phyloP scores from a whole-genome alignment of 192 early-diverging fungal genomes.

The Backusella sp. region DNA sequence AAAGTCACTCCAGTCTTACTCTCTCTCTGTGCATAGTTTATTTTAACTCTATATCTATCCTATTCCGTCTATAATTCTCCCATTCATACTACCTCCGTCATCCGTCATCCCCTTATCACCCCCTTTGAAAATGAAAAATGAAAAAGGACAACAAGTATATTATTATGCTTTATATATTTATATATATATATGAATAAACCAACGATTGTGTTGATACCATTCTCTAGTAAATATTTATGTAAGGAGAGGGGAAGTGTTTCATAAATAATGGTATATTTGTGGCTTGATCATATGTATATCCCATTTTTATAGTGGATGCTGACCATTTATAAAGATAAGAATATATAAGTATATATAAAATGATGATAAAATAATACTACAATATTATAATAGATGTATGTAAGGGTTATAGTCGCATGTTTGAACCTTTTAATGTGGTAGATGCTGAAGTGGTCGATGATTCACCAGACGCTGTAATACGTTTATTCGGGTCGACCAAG shows the following conservation, averaged over 20 bases:
- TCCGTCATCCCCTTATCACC: not conserved
- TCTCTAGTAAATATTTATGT: not conserved
- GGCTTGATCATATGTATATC: not conserved
- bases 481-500: constrained; percentile 32
- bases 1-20: not conserved
- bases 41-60: not conserved
- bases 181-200: constrained; percentile 4
- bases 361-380: constrained; percentile 4
- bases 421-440: not conserved
- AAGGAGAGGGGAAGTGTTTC: not conserved
- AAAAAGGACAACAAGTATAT: not conserved
- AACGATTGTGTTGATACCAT: constrained; percentile 1
- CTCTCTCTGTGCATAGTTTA: constrained; percentile 2
- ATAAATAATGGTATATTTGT: not conserved
- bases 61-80: not conserved
- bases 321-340: not conserved
- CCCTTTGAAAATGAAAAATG: constrained; percentile 9
- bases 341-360: not conserved
- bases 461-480: constrained; percentile 37
- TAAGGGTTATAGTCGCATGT: not conserved
- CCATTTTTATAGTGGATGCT: not conserved
- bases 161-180: not conserved
- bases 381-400: not conserved
- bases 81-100: not conserved
- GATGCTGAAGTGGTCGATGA: not conserved